Base-by-base conservation (phyloP, 2,329 filamentous ascomycete genomes). In the Colletotrichum neosansevieriae region DNA sequence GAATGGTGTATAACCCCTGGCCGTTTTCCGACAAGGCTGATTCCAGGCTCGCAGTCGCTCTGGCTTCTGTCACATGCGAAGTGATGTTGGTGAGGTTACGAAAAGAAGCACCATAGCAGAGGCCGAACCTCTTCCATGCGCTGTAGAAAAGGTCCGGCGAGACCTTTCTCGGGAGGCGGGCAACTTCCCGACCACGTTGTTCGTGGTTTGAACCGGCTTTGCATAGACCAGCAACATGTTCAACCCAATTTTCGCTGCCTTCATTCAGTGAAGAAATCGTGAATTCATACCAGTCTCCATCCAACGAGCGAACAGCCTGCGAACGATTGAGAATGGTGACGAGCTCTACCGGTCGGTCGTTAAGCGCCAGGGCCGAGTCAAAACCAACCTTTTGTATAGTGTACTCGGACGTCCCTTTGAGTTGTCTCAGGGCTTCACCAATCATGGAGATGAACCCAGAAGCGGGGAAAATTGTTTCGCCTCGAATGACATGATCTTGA, bases 221-320 rank as follows among this genome's bases (percentile, higher is more conserved):
- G 63, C 57, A 67, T 3, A 47, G 44, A 9, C 67, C 67, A 3
- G 11, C 58, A 19, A 57, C 19, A 42, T 69, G 67, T 13, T 17
- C 58, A n/a, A 53, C 24, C 63, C 67, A 69, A 2, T 49, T 42
- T 15, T 66, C 11, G 10, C 58, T 64, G 2, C 67, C 70, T 11
- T 73, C 73, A 13, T 69, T 72, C 50, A 73, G 74, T 6, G 77
- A 78, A 5, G 73, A 62, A 1, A 80, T 72, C 4, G 70, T 74
- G 15, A 79, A 79, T 13, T 78, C 75, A 69, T 73, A 80, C 73
- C 74, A 79, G 0, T 67, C 40, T 10, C 73, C 74, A 0, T 77
- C 73, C 3, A 67, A 54, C 1, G 71, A 62, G 21, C 74, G 72
- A 0, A 74, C 78, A 0, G 77, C 71, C 0, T 67, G 71, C 0